Conservation (phyloP, 441 rosid genomes). For the Bocquillonia castaneifolia region DNA sequence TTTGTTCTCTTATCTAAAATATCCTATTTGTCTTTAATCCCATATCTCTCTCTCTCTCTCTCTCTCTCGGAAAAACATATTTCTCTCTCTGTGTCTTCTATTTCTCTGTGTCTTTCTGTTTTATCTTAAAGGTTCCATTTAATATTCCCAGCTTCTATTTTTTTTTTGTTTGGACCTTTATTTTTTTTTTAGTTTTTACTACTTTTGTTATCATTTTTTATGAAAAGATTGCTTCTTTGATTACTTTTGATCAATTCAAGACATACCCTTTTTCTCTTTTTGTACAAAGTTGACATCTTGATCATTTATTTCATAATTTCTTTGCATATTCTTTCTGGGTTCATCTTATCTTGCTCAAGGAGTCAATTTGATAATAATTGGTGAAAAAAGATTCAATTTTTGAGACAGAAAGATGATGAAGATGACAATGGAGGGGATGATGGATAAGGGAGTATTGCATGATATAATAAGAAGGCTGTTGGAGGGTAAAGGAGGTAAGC, state of each 20-base stretch:
- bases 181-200: no score
- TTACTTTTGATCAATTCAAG: slow-evolving; percentile 18
- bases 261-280: slow-evolving; percentile 23
- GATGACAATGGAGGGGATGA: slow-evolving; percentile 90
- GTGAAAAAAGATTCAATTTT: no score
- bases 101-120: slow-evolving; percentile 14
- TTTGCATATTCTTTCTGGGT: slow-evolving; percentile 2
- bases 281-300: slow-evolving; percentile 2
- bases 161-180: background rate
- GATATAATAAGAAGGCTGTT: slow-evolving; percentile 87
- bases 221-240: slow-evolving; percentile 13
- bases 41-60: background rate
- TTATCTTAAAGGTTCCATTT: background rate
- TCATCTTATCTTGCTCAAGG: background rate
- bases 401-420: slow-evolving; percentile 45
- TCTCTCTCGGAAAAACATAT: no score
- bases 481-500: slow-evolving; percentile 90
- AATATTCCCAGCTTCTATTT: slow-evolving; percentile 18
- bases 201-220: slow-evolving; percentile 8
- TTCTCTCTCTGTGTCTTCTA: no score
- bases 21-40: slow-evolving; percentile 10
- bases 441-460: slow-evolving; percentile 78
- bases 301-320: slow-evolving; percentile 5
- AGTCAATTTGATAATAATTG: background rate
- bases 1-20: background rate